Conservation (phyloP, 306 rosid genomes). For the Phaseolus lunatus region DNA sequence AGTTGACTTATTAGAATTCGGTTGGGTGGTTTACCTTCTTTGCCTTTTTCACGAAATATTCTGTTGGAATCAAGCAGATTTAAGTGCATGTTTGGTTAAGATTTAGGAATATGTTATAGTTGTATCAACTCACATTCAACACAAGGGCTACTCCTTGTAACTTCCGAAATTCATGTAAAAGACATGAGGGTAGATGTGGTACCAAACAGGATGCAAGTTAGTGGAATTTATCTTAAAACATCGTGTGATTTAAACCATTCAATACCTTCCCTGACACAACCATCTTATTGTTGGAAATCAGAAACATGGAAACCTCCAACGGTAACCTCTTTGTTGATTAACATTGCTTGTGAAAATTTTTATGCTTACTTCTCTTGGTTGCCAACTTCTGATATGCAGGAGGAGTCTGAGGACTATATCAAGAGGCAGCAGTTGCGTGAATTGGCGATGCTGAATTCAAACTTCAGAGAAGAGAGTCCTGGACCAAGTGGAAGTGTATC, state of each 20-base stretch:
- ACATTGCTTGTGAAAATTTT: conserved; percentile 12
- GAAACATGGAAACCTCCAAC: conserved; percentile 5
- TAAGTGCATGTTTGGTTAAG: too few species aligned
- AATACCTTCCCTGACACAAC: conserved; percentile 21
- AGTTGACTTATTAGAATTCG: neutral
- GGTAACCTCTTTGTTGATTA: conserved; percentile 10
- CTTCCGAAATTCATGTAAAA: too few species aligned
- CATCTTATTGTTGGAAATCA: conserved; percentile 37
- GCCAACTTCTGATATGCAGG: conserved; percentile 58
- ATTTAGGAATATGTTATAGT: too few species aligned
- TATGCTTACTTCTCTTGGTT: conserved; percentile 21
- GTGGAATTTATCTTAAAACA: conserved; percentile 12
- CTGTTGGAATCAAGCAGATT: conserved; percentile 31
- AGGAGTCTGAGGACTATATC: conserved; percentile 83
- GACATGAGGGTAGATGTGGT: too few species aligned
- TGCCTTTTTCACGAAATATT: conserved; percentile 12
- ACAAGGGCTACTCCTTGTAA: too few species aligned
- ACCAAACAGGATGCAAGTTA: neutral
- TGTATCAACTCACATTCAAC: too few species aligned
- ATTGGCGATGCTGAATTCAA: conserved; percentile 85
- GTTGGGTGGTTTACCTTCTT: conserved; percentile 21
- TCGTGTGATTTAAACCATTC: conserved; percentile 20
- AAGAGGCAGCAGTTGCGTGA: conserved; percentile 93
- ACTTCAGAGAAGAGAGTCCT: conserved; percentile 89
- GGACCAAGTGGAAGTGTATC: conserved; percentile 88